These are phyloP conservation scores for Aphanomyces astaci DNA, from an alignment of 352 stramenopile genomes.

Conservation along the genomic window DNA sequence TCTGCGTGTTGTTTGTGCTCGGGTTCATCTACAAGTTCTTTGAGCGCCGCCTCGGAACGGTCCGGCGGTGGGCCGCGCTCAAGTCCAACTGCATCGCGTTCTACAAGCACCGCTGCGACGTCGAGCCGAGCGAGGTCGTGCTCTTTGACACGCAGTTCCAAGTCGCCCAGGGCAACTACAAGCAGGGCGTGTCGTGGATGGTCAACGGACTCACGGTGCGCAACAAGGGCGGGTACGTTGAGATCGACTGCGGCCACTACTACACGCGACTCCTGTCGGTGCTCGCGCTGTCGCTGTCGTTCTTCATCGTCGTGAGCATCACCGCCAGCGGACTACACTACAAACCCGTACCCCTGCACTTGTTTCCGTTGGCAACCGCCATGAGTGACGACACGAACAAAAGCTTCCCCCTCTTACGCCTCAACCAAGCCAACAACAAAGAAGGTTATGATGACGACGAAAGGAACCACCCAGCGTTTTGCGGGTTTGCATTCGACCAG, in stretches of 20 bases:
- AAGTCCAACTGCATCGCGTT: conserved; percentile 81
- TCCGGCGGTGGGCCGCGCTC: conserved; percentile 79
- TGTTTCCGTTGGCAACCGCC: conserved; percentile 23
- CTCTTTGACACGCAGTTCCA: conserved; percentile 81
- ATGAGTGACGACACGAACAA: conserved; percentile 38
- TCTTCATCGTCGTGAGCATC: conserved; percentile 56
- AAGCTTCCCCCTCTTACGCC: too few relatives aligned
- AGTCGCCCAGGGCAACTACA: conserved; percentile 64
- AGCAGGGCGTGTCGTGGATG: conserved; percentile 83
- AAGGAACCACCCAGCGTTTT: neutral
- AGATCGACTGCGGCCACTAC: conserved; percentile 81
- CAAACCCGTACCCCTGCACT: conserved; percentile 36
- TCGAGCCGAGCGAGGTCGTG: conserved; percentile 78
- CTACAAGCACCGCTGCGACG: conserved; percentile 62
- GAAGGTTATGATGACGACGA: too few relatives aligned
- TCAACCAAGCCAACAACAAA: too few relatives aligned
- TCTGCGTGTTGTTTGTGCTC: conserved; percentile 52
- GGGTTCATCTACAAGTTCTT: conserved; percentile 86
- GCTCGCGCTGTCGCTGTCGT: conserved; percentile 48
- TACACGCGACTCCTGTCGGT: conserved; percentile 75
- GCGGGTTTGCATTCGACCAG: conserved; percentile 4
- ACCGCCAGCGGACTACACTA: conserved; percentile 57
- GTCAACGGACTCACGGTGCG: conserved; percentile 71
- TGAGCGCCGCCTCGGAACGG: conserved; percentile 71
- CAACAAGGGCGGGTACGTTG: conserved; percentile 71